phyloP scores from a whole-genome alignment of 352 stramenopile species.

The Phytophthora macrochlamydospora region DNA sequence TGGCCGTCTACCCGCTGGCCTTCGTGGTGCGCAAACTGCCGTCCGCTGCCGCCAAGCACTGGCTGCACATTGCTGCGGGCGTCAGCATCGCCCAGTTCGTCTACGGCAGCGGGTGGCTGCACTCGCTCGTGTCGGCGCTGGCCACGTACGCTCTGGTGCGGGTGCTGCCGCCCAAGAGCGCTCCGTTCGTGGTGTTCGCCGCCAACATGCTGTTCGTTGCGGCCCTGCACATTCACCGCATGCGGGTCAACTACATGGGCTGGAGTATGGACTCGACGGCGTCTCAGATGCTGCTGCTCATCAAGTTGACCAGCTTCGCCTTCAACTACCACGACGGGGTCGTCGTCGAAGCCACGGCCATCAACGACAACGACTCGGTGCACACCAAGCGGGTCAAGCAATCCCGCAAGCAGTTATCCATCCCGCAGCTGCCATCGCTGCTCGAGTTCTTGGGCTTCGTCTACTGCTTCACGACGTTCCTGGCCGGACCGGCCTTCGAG shows the following conservation, averaged over 20 bases:
- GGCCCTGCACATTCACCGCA: conserved; percentile 93
- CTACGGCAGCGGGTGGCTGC: conserved; percentile 92
- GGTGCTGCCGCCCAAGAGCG: conserved; percentile 46
- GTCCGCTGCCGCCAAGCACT: conserved; percentile 85
- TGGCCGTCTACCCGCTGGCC: conserved; percentile 93
- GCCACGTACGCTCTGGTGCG: conserved; percentile 88
- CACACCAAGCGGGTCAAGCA: conserved; percentile 38
- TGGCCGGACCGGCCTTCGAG: conserved; percentile 95
- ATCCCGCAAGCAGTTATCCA: conserved; percentile 48
- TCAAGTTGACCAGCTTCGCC: conserved; percentile 97
- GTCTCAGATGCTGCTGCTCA: conserved; percentile 94
- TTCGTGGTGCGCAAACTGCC: conserved; percentile 90
- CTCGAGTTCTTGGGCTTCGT: conserved; percentile 97
- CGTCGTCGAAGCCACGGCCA: conserved; percentile 30
- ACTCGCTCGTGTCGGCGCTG: conserved; percentile 92
- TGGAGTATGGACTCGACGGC: conserved; percentile 88
- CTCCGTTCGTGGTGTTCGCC: conserved; percentile 89
- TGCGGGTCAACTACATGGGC: conserved; percentile 96
- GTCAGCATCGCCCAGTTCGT: conserved; percentile 96
- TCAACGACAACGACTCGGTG: conserved; percentile 26
- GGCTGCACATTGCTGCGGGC: conserved; percentile 91
- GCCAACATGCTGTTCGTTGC: conserved; percentile 94
- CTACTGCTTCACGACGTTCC: conserved; percentile 96
- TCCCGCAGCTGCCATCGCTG: conserved; percentile 85
- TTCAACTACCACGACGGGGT: conserved; percentile 97